Base-by-base conservation (phyloP, 495 filamentous ascomycete genomes). In the Trichoderma reesei region DNA sequence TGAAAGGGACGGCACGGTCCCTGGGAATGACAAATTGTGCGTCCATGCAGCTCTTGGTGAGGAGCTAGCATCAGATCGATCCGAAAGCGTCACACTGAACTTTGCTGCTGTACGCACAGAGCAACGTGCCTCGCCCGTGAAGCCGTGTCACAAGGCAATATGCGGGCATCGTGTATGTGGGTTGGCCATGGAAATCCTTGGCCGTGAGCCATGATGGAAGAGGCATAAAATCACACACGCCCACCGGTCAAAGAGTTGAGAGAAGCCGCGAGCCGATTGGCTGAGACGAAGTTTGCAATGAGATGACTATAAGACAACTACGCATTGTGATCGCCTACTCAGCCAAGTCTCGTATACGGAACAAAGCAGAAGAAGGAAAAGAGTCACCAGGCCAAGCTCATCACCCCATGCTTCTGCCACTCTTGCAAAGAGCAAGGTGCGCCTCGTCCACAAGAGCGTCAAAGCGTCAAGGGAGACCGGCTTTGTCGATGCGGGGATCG, bases 401-500 rank as follows among this genome's bases (percentile, higher is more conserved):
- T 48, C 3, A 8, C 3, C 3, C n/a, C 16, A 18, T 26, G 13
- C 16, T 6, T 16, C 42, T 18, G n/a, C 44, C 44, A 48, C n/a
- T 8, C 18, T 18, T n/a, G 41, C 16, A 48, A 48, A 48, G 20
- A 48, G 44, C 44, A 48, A 48, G 18, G 44, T 48, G 44, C 44
- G 44, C 16, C 44, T 48, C 16, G 44, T 8, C 44, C 18, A 48
- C 16, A 6, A 20, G n/a, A 18, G 44, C 6, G 44, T 8, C 44
- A 48, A 48, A 20, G 44, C 44, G 44, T 48, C 44, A 48, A 48
- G 44, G 44, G 44, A 48, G 44, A 48, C 16, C 44, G 44, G 44
- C 44, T 48, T 48, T 48, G 5, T 18, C 16, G 16, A 18, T 48
- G 44, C n/a, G 44, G 44, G n/a, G 44, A 48, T 48, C 44, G 44